Base-by-base conservation (phyloP, 202 grass and related monocot genomes). In the Dendrocalamus latiflorus region DNA sequence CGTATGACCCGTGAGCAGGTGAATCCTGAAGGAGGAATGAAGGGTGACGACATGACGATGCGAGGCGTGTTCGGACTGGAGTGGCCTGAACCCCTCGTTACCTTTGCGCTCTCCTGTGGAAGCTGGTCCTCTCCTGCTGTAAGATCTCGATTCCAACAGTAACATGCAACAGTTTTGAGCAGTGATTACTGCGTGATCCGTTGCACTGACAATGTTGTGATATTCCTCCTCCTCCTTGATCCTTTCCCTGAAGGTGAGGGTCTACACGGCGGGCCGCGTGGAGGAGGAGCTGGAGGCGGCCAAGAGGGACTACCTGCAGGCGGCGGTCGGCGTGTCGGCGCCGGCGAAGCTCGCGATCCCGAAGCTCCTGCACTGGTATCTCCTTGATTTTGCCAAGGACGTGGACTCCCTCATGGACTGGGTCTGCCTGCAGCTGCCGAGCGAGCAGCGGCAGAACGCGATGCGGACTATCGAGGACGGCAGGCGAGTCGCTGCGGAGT, bases 101-200 rank as follows among this genome's bases (percentile, higher is more conserved):
- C 96, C 18, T 99, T 95, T 68, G 96, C 93, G 44, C 91, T 99
- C 41, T 95, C 96, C 38, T 95, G 96, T 65, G 96, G 96, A 1
- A 99, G 96, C 80, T 92, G 89, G 91, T 99, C 96, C 47, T 99
- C 96, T 43, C 96, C 96, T 2, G 91, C 89, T 22, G 95, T 98
- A 94, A 85, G 88, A 74, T 41, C 9, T 43, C 10, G 41, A 20
- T 64, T 18, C 48, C 43, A 5, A 1, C 55, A 41, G 65, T 60
- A 38, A 47, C 17, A n/a, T 20, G 68, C 51, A 10, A 50, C 42
- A 13, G 63, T 24, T 69, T 14, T 2, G 18, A 66, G 8, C 16
- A 21, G 34, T 58, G 49, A 38, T 2, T 7, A 72, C 49, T 58
- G 70, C 28, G 20, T 38, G 36, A 75, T 59, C 36, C 6, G 14